Base-by-base conservation (phyloP, 1,139 yeast genomes). In the Diutina neorugosa region DNA sequence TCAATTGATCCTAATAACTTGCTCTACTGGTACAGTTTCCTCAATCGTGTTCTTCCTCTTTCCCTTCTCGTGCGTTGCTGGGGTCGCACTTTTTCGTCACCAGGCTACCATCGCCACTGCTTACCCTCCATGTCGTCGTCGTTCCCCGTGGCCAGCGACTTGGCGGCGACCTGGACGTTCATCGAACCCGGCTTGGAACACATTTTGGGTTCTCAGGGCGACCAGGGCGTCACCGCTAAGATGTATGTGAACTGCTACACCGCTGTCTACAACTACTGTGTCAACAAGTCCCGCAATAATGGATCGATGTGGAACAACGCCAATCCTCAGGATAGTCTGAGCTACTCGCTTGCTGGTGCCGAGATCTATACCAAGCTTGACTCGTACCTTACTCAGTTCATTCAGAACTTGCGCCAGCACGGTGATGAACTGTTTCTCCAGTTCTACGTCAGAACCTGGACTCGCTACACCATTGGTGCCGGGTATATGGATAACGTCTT, bases 261-360 rank as follows among this genome's bases (percentile, higher is more conserved):
- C 0, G 96, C 96, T 3, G 86, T 93, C 59, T 94, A 91, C 72
- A 91, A 91, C 69, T 93, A 88, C 66, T 93, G 98, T 71, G 93
- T 88, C 53, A 84, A 88, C 60, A 86, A 86, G 60, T 83, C 93
- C 37, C 76, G 86, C 55, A 44, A 53, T 41, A 44, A 53, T 41
- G 53, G 57, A 1, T 21, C 52, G n/a, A 56, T 56, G 11, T 31
- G 37, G 37, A 23, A 51, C 51, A 18, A 34, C 14, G 9, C 21
- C 6, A 25, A 16, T 8, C 50, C 50, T 3, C 16, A 19, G 23
- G 60, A 57, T 23, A 55, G 55, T 37, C 50, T 58, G 57, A 67
- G 73, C n/a, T 66, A 75, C 61, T 71, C 73, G 48, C 67, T 85
- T 53, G 87, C 91, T 14, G 98, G 98, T 4, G 90, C 94, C 44